A percentile compares a stretch with the other conserved stretches of the same genome.
Conservation (phyloP, 2,329 filamentous ascomycete species). For the Whalleya microplaca region DNA sequence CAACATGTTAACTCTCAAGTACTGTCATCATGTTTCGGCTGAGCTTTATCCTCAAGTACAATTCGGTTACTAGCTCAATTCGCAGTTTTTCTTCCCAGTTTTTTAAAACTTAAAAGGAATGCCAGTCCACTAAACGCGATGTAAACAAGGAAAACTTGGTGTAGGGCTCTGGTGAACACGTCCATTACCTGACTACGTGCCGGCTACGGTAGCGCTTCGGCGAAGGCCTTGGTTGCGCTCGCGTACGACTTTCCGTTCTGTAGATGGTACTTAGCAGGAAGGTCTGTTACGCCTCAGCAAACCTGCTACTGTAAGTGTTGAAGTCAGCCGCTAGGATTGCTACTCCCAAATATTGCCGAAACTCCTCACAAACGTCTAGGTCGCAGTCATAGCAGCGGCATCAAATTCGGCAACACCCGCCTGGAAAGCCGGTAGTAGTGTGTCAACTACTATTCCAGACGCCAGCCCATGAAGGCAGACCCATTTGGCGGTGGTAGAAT, state of each 20-base stretch:
- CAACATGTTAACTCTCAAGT: too few species aligned
- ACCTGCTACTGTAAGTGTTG: constrained; percentile 19
- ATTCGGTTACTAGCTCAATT: not conserved
- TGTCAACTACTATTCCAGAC: constrained; percentile 41
- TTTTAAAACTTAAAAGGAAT: not conserved
- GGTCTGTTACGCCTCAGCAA: constrained; percentile 7
- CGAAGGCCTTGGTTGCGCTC: not conserved
- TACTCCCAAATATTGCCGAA: constrained; percentile 47
- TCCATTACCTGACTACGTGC: not conserved
- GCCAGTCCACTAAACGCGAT: not conserved
- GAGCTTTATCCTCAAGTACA: not conserved
- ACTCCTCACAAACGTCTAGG: constrained; percentile 45
- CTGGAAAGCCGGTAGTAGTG: constrained; percentile 45
- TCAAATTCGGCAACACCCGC: constrained; percentile 37
- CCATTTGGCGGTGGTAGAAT: constrained; percentile 40
- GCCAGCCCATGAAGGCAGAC: constrained; percentile 41
- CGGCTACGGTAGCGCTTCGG: not conserved
- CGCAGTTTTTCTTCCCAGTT: not conserved
- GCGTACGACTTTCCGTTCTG: not conserved
- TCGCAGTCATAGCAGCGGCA: constrained; percentile 35
- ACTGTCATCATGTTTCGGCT: not conserved
- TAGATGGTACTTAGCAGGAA: not conserved
- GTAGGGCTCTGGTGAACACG: not conserved
- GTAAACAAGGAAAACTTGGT: not conserved
- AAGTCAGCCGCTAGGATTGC: constrained; percentile 45